These are phyloP conservation scores for Sutorius eximius DNA, from an alignment of 1,284 basidiomycete species.

Conservation along the genomic window DNA sequence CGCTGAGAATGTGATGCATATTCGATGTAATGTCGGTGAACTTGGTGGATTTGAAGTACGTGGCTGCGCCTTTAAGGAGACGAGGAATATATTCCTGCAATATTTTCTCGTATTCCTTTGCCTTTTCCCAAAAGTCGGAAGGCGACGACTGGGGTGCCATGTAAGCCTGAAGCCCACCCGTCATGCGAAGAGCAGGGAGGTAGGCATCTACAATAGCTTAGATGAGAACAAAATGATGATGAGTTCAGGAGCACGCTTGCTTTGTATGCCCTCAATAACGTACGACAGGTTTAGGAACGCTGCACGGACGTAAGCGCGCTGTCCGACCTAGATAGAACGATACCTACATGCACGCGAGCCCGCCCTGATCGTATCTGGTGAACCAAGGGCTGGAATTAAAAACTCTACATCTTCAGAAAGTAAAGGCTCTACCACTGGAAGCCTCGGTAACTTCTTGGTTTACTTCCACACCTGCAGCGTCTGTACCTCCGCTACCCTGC, in stretches of 20 bases:
- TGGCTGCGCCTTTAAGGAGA: too few relatives aligned
- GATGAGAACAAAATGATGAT: background rate
- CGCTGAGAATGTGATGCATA: slow-evolving; percentile 9
- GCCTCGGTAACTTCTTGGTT: background rate
- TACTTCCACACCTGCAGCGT: background rate
- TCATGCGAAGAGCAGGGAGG: background rate
- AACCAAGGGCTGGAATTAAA: background rate
- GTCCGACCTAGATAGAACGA: background rate
- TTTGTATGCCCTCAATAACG: background rate
- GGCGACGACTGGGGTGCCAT: background rate
- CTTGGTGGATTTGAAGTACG: too few relatives aligned
- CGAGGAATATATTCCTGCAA: too few relatives aligned
- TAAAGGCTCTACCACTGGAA: background rate
- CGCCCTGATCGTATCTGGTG: background rate
- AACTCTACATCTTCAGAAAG: background rate
- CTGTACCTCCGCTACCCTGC: background rate
- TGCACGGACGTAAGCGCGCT: background rate
- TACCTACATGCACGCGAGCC: slow-evolving; percentile 1
- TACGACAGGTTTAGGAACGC: background rate
- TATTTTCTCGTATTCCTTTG: background rate
- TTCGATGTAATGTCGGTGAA: background rate
- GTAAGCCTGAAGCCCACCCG: background rate
- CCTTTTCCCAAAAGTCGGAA: slow-evolving; percentile 13
- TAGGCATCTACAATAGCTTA: background rate
- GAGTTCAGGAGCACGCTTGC: background rate